Base-by-base conservation (phyloP, 169 alveolate genomes). In the Plasmodium knowlesi region DNA sequence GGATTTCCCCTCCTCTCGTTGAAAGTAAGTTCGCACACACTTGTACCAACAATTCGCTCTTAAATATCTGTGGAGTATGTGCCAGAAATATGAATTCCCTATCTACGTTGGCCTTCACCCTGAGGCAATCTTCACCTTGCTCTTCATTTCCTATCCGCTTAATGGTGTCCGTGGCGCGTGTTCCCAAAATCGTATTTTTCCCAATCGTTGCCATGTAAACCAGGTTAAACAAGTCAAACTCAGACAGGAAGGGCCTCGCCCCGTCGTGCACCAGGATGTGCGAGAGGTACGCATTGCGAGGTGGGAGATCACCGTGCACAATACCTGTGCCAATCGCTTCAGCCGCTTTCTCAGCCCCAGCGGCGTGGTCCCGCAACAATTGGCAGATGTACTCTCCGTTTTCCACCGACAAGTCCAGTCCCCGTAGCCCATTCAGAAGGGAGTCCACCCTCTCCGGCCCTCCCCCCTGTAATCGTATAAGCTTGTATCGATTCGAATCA, bases 41-140 rank as follows among this genome's bases (percentile, higher is more conserved):
- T 10, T 30, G 76, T 46, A 43, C 34, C 74, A 84, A 84, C 39
- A 41, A 34, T 72, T 84, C 50, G 43, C 92, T 72, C 14, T 54
- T 82, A 41, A 84, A 84, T 72, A 84, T 84, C 76, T 84, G 92
- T 12, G 92, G 92, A 4, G 92, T 84, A n/a, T 84, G 92, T 1
- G 92, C 92, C 37, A 46, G 80, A 19, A 84, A 84, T 5, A 84
- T 84, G 14, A 41, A 16, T 0, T 84, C 28, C 76, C 92, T 25
- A 1, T 84, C 84, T 19, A 84, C 37, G 8, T 67, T 72, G 61
- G 50, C 54, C 39, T 73, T 84, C 53, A 84, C 54, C 10, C 43
- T 22, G 34, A 3, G 50, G 14, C 78, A 50, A 53, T 19, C 25
- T 10, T 37, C 79, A 30, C 34, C 25, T 30, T 22, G 34, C 32